phyloP scores from a whole-genome alignment of 1,284 basidiomycete genomes.

The Marasmius tenuissimus region DNA sequence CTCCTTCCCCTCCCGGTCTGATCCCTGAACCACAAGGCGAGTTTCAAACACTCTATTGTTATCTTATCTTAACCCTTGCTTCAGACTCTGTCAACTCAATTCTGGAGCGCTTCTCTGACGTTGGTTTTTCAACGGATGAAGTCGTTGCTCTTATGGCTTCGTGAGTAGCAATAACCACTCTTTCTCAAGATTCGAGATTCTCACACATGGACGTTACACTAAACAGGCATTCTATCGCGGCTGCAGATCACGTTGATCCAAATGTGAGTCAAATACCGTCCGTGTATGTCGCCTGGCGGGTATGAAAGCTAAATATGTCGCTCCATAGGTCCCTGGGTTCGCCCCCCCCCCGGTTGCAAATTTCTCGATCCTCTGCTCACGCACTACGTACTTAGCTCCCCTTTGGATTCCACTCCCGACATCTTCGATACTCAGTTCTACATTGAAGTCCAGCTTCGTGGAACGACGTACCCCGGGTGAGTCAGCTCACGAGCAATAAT shows the following conservation, averaged over 20 bases:
- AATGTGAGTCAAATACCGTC: not conserved
- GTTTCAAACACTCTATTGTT: not conserved
- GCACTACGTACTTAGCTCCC: not conserved
- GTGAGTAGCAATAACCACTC: not conserved
- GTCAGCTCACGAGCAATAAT: not conserved
- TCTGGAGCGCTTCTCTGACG: constrained; percentile 3
- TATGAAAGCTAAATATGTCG: not conserved
- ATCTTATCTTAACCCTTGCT: not conserved
- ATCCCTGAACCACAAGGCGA: constrained; percentile 14
- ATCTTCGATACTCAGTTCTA: constrained; percentile 5
- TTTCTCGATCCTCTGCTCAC: not conserved
- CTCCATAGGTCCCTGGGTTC: not conserved
- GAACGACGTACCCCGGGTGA: constrained; percentile 5
- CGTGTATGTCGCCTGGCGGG: not conserved
- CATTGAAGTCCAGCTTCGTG: constrained; percentile 1
- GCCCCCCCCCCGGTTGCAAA: not conserved
- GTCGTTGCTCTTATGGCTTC: constrained; percentile 4
- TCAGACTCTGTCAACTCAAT: constrained; percentile 2
- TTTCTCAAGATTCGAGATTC: not conserved
- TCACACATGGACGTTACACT: not conserved
- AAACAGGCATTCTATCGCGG: constrained; percentile 2
- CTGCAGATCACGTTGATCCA: constrained; percentile 1
- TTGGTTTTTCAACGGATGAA: not conserved
- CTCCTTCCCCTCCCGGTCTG: constrained; percentile 12
- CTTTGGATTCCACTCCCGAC: constrained; percentile 5